Evolutionary conservation across 805 yeast genomes (phyloP).

Genomic region (Candida golubevii): DNA sequence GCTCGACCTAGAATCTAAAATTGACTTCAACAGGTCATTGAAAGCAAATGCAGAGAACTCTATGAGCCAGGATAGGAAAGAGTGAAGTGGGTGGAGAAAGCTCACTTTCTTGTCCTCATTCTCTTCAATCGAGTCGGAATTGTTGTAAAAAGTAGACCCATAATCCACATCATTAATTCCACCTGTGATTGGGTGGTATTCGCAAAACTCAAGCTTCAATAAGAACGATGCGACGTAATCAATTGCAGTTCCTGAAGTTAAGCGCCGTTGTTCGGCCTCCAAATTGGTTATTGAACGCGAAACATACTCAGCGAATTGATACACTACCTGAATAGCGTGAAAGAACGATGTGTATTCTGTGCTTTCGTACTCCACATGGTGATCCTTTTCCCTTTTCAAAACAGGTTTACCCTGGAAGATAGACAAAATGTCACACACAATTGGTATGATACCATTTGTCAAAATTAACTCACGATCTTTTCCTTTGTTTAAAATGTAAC

Average conservation of each 20-base stretch:
- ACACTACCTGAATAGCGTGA: slow-evolving; percentile 62
- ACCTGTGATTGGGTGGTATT: not conserved
- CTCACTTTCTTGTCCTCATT: slow-evolving; percentile 47
- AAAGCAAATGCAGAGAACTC: slow-evolving; percentile 43
- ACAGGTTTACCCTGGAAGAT: slow-evolving; percentile 78
- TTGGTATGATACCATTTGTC: slow-evolving; percentile 46
- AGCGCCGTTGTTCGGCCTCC: slow-evolving; percentile 7
- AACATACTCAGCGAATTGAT: slow-evolving; percentile 55
- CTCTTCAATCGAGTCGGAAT: not conserved
- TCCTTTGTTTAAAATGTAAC: slow-evolving; percentile 71
- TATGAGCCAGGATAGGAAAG: slow-evolving; percentile 66
- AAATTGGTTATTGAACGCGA: slow-evolving; percentile 41
- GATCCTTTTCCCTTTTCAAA: slow-evolving; percentile 64
- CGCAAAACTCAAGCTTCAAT: slow-evolving; percentile 23
- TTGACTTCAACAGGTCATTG: slow-evolving; percentile 18
- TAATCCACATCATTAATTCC: slow-evolving; percentile 13
- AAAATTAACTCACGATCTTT: slow-evolving; percentile 47
- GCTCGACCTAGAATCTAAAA: slow-evolving; percentile 16
- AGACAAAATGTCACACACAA: slow-evolving; percentile 59
- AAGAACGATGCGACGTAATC: slow-evolving; percentile 27
- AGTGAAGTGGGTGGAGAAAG: slow-evolving; percentile 76
- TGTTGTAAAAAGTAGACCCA: slow-evolving; percentile 16
- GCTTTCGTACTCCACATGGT: slow-evolving; percentile 88
- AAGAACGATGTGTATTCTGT: slow-evolving; percentile 75
- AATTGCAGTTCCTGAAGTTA: slow-evolving; percentile 26